Conservation (phyloP, 169 alveolate genomes). For the Babesia gibsoni region DNA sequence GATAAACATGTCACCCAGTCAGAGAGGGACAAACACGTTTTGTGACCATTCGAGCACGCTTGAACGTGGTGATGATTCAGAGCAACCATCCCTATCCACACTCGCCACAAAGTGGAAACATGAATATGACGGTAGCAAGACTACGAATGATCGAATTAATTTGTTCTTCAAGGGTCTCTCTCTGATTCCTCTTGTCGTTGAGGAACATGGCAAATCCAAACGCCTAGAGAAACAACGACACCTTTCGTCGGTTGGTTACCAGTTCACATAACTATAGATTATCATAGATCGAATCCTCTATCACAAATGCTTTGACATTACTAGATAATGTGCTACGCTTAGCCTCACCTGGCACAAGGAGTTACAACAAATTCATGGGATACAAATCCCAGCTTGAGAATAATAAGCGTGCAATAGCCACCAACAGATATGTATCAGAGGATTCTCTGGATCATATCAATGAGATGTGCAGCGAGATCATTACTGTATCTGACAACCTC, state of each 20-base stretch:
- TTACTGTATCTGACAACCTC: neutral
- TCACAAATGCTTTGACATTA: constrained; percentile 4
- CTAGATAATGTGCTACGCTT: constrained; percentile 5
- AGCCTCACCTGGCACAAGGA: constrained; percentile 42
- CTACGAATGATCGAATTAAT: neutral
- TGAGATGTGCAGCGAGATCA: constrained; percentile 9
- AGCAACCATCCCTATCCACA: neutral
- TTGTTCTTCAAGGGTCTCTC: constrained; percentile 7
- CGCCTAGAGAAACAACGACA: neutral
- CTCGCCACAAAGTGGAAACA: constrained; percentile 1
- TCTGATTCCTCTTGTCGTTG: neutral
- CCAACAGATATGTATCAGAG: neutral
- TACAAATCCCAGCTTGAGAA: constrained; percentile 12
- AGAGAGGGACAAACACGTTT: constrained; percentile 3
- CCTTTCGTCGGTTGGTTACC: constrained; percentile 10
- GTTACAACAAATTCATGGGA: constrained; percentile 4
- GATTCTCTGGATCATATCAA: neutral
- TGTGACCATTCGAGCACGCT: neutral
- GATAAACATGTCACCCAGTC: constrained; percentile 13
- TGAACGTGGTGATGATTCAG: neutral
- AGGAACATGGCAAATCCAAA: neutral
- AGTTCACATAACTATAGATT: neutral
- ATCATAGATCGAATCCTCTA: constrained; percentile 14
- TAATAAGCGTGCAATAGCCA: neutral
- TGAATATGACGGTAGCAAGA: neutral